Evolutionary conservation across 2,329 filamentous ascomycete genomes (phyloP).

Genomic region (Thermoascus crustaceus): DNA sequence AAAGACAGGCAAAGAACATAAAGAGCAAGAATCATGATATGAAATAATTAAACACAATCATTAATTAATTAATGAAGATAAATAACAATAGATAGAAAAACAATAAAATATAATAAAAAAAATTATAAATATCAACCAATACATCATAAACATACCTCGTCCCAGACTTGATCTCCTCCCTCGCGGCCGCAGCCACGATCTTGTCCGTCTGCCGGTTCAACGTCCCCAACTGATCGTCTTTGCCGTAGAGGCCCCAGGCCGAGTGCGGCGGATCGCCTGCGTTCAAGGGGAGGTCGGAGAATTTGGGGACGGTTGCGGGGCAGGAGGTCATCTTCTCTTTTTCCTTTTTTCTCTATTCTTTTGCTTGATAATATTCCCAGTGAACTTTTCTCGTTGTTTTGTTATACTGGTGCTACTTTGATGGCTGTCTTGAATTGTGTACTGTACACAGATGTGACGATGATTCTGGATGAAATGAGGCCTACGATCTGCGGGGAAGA

Average conservation of each 20-base stretch:
- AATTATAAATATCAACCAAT: slow-evolving; percentile 1
- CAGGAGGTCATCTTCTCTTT: too few relatives aligned
- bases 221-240: slow-evolving; percentile 51
- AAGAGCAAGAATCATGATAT: too few relatives aligned
- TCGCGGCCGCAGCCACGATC: slow-evolving; percentile 44
- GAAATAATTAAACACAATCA: too few relatives aligned
- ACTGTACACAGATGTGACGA: too few relatives aligned
- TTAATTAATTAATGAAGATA: background rate
- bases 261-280: slow-evolving; percentile 9
- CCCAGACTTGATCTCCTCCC: slow-evolving; percentile 48
- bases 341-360: too few relatives aligned
- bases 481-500: too few relatives aligned
- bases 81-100: background rate
- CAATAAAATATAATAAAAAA: background rate
- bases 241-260: slow-evolving; percentile 47
- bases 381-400: too few relatives aligned
- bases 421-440: too few relatives aligned
- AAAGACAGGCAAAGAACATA: too few relatives aligned
- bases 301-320: slow-evolving; percentile 8
- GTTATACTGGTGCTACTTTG: too few relatives aligned
- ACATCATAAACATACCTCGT: slow-evolving; percentile 24
- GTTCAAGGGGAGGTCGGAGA: slow-evolving; percentile 11
- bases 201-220: slow-evolving; percentile 53
- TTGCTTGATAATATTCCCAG: too few relatives aligned
- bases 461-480: too few relatives aligned